Evolutionary conservation across 192 early-diverging fungal genomes (phyloP).

Genomic region (Backusella circina): DNA sequence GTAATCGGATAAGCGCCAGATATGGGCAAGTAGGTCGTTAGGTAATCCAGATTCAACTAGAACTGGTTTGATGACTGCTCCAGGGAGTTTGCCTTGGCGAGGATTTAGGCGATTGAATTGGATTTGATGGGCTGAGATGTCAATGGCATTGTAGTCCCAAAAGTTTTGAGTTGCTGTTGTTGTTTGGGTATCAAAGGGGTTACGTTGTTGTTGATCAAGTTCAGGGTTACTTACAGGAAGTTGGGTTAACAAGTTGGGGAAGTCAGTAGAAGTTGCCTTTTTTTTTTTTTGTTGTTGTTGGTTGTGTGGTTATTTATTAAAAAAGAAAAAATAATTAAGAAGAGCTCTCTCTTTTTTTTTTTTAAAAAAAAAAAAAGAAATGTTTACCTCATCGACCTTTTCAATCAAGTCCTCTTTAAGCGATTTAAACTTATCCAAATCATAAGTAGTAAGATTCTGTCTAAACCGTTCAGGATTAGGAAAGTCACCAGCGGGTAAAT

Average conservation of each 20-base stretch:
- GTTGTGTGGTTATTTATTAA: slow-evolving; percentile 12
- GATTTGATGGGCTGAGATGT: too few species aligned
- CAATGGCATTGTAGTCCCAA: slow-evolving; percentile 29
- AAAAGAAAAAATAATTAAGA: neutral
- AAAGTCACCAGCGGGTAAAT: slow-evolving; percentile 53
- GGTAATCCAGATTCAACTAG: slow-evolving; percentile 55
- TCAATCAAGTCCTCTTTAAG: slow-evolving; percentile 40
- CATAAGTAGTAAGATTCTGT: slow-evolving; percentile 35
- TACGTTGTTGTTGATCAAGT: slow-evolving; percentile 34
- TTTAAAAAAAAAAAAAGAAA: too few species aligned
- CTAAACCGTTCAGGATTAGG: slow-evolving; percentile 40
- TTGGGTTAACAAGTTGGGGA: slow-evolving; percentile 38
- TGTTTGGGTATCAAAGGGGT: slow-evolving; percentile 28
- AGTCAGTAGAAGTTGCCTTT: slow-evolving; percentile 39
- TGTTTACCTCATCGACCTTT: slow-evolving; percentile 43
- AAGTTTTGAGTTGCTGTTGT: slow-evolving; percentile 8
- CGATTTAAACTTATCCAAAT: slow-evolving; percentile 48
- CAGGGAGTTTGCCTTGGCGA: slow-evolving; percentile 35
- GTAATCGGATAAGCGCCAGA: slow-evolving; percentile 63
- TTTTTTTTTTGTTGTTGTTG: too few species aligned
- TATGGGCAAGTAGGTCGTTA: slow-evolving; percentile 46
- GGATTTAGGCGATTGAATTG: too few species aligned
- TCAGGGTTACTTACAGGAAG: slow-evolving; percentile 37
- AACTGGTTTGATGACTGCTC: too few species aligned
- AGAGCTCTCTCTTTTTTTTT: slow-evolving; percentile 42